Percentiles rank a stretch among this genome's conserved stretches.
Conservation (phyloP, 768 basidiomycete genomes). For the Coprinopsis marcescibilis region DNA sequence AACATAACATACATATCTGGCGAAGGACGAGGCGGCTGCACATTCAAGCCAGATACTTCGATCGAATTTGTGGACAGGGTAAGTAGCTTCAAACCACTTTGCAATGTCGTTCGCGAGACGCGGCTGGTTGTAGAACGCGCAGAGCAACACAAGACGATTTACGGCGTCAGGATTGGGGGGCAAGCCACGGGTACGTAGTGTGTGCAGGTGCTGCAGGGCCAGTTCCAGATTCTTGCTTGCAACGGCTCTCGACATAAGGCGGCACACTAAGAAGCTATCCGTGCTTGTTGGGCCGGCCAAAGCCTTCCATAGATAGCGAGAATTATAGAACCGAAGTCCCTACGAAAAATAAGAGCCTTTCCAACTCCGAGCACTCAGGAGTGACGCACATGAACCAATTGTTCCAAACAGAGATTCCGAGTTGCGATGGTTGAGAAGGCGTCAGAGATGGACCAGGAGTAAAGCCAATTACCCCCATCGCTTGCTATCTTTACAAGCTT, state of each 20-base stretch:
- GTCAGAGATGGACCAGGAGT: not conserved
- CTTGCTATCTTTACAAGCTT: not conserved
- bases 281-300: not conserved
- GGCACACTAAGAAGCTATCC: not conserved
- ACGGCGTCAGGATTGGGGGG: not conserved
- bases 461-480: not conserved
- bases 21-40: not conserved
- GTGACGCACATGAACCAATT: not conserved
- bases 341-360: not conserved
- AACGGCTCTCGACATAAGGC: not conserved
- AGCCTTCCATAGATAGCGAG: not conserved
- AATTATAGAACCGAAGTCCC: not conserved
- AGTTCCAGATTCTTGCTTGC: not conserved
- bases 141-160: not conserved
- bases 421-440: not conserved
- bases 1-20: not conserved
- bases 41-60: not conserved
- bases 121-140: not conserved
- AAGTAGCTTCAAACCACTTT: not conserved
- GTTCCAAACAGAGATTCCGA: not conserved
- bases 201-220: not conserved
- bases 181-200: not conserved
- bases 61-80: not conserved
- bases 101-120: not conserved
- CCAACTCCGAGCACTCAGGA: not conserved